phyloP scores from a whole-genome alignment of 2,329 filamentous ascomycete species.

The Diaporthe citrichinensis region DNA sequence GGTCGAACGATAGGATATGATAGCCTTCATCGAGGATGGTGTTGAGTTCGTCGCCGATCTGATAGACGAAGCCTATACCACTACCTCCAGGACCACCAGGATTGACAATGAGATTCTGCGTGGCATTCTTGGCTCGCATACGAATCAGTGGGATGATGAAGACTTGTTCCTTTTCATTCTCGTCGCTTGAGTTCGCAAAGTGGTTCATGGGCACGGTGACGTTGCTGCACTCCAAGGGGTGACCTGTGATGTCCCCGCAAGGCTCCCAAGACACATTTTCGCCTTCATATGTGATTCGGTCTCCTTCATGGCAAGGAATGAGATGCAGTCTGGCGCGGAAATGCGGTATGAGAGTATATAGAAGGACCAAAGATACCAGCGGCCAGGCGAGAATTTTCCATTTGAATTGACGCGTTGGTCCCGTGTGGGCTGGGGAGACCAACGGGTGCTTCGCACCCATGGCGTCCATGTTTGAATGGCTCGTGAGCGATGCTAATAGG shows the following conservation, averaged over 20 bases:
- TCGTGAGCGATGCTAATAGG: background rate
- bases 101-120: constrained; percentile 60
- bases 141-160: constrained; percentile 61
- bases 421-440: no score
- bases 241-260: constrained; percentile 54
- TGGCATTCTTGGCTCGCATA: constrained; percentile 57
- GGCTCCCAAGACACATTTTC: constrained; percentile 55
- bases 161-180: constrained; percentile 46
- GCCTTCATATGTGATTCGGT: constrained; percentile 46
- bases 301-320: background rate
- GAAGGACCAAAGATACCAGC: background rate
- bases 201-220: constrained; percentile 63
- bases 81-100: constrained; percentile 63
- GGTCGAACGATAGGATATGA: constrained; percentile 62
- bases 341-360: background rate
- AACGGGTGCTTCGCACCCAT: background rate
- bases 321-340: accelerated
- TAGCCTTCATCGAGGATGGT: constrained; percentile 57
- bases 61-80: constrained; percentile 54
- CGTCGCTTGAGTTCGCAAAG: constrained; percentile 51
- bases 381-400: background rate
- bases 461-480: background rate
- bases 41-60: constrained; percentile 52
- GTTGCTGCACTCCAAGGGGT: constrained; percentile 56
- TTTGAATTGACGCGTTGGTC: background rate